A percentile compares a stretch with the other conserved stretches of the same genome.
phyloP scores from a whole-genome alignment of 2,329 filamentous ascomycete species.

The Monilinia laxa region DNA sequence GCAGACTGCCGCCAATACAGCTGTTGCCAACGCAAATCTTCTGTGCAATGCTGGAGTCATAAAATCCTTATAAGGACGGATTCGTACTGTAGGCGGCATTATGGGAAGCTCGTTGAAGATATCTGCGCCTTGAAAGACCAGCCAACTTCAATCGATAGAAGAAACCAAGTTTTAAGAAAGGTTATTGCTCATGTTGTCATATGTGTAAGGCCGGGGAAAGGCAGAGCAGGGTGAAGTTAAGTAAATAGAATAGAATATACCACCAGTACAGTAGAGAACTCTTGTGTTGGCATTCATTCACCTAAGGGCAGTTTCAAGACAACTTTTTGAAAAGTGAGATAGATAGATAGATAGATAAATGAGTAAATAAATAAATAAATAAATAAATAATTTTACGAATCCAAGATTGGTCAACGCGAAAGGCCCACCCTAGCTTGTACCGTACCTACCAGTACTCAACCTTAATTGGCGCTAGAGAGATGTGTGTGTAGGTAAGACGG shows the following conservation, averaged over 20 bases:
- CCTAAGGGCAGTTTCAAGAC: too few species aligned
- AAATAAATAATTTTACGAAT: too few species aligned
- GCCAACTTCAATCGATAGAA: conserved; percentile 3
- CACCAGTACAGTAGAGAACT: background rate
- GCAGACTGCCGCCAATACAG: conserved; percentile 66
- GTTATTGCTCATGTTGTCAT: conserved; percentile 29
- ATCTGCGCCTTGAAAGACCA: background rate
- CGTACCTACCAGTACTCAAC: background rate
- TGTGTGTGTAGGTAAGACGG: too few species aligned
- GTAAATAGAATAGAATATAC: too few species aligned
- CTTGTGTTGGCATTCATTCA: conserved; percentile 31
- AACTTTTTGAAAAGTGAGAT: too few species aligned
- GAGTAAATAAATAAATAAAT: too few species aligned
- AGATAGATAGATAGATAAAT: too few species aligned
- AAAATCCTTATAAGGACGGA: conserved; percentile 63
- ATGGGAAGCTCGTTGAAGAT: conserved; percentile 20
- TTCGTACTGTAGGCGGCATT: conserved; percentile 40
- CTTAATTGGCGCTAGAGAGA: too few species aligned
- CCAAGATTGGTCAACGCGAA: conserved; percentile 12
- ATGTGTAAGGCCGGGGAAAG: too few species aligned
- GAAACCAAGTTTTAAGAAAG: conserved; percentile 19
- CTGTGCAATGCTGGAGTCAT: conserved; percentile 84
- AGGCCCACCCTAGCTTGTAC: conserved; percentile 11
- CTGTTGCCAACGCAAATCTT: conserved; percentile 77
- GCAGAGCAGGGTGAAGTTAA: too few species aligned